phyloP scores from a whole-genome alignment of 495 filamentous ascomycete genomes.

The Lophiotrema nucula region DNA sequence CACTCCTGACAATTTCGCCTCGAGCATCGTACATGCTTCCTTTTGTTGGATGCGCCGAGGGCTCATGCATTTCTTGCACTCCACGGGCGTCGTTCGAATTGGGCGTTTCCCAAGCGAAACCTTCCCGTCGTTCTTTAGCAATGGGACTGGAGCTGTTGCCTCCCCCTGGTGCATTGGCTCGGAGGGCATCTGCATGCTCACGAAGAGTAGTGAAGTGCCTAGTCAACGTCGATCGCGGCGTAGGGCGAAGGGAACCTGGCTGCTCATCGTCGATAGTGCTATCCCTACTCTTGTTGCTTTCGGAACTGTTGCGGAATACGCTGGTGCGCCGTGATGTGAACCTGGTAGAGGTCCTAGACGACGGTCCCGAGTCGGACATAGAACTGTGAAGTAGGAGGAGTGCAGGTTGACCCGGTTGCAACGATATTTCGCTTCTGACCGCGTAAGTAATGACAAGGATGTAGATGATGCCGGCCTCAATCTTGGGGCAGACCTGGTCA shows the following conservation, averaged over 20 bases:
- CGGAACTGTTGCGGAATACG: not conserved
- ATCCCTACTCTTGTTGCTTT: too few species aligned
- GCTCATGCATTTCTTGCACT: not conserved
- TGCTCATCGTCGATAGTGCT: not conserved
- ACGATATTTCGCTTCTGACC: not conserved
- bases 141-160: not conserved
- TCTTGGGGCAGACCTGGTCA: not conserved
- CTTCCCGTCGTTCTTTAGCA: not conserved
- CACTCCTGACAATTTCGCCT: not conserved
- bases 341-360: not conserved
- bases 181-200: slow-evolving; percentile 9
- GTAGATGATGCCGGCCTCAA: not conserved
- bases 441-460: not conserved
- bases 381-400: not conserved
- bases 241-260: not conserved
- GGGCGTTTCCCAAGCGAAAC: not conserved
- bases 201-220: slow-evolving; percentile 13
- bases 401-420: not conserved
- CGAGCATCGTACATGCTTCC: not conserved
- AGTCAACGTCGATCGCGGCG: not conserved
- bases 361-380: not conserved
- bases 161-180: not conserved
- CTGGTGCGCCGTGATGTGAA: not conserved
- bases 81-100: not conserved
- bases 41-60: not conserved